Conservation (phyloP, 2,329 filamentous ascomycete genomes). For the Leptographium radiaticola region DNA sequence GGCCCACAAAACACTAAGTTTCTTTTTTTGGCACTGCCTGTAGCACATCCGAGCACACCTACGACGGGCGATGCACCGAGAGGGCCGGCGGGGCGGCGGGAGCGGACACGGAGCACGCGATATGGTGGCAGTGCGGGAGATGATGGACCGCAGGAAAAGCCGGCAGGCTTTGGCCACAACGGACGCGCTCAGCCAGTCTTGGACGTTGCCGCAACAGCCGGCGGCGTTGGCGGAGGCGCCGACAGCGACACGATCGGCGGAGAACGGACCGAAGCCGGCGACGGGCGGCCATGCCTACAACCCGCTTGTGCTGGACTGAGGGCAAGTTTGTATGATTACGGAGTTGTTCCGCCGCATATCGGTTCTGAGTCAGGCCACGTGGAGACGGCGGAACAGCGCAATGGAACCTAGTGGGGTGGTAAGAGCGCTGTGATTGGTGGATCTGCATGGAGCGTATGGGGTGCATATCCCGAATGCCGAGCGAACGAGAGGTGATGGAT, state of each 20-base stretch:
- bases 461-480: neutral
- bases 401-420: neutral
- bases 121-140: constrained; percentile 2
- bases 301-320: constrained; percentile 8
- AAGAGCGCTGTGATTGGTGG: neutral
- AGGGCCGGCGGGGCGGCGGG: neutral
- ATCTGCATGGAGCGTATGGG: neutral
- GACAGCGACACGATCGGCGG: neutral
- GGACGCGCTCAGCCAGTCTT: neutral
- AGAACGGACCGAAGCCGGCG: neutral
- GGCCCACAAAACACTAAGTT: neutral
- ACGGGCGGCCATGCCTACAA: constrained; percentile 2
- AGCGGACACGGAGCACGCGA: neutral
- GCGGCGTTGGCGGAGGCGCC: neutral
- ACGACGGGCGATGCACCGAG: neutral
- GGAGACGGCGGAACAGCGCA: neutral
- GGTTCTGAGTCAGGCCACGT: neutral
- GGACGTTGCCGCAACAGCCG: neutral
- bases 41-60: constrained; percentile 5
- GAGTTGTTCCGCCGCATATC: neutral
- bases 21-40: neutral
- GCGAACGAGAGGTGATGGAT: neutral
- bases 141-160: constrained; percentile 3
- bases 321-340: neutral
- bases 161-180: neutral